These are phyloP conservation scores for Glonium stellatum DNA, from an alignment of 495 filamentous ascomycete genomes.

Conservation along the genomic window DNA sequence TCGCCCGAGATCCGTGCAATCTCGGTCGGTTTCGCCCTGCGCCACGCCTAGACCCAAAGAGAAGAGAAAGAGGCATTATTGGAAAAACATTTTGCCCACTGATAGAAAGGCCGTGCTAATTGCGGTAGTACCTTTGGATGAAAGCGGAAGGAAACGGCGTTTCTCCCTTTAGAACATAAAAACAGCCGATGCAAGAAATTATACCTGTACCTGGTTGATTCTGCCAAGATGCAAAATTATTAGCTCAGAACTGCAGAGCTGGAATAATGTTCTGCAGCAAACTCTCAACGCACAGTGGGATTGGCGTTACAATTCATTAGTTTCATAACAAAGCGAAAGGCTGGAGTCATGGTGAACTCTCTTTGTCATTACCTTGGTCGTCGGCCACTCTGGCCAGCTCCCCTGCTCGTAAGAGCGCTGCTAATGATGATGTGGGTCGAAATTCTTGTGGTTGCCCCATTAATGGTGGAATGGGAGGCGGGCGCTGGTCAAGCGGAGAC, in stretches of 20 bases:
- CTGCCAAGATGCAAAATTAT: background rate
- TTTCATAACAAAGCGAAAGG: background rate
- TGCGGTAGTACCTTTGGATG: no score
- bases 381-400: conserved; percentile 25
- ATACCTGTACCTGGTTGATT: conserved; percentile 18
- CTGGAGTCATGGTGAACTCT: background rate
- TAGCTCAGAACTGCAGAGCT: background rate
- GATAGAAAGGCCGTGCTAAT: no score
- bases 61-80: background rate
- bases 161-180: background rate
- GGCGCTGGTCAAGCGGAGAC: conserved; percentile 19
- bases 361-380: conserved; percentile 3
- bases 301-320: background rate
- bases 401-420: conserved; percentile 23
- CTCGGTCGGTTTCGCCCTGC: background rate
- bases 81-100: no score
- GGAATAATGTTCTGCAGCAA: background rate
- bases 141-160: background rate
- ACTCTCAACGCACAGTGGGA: no score
- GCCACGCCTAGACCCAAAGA: background rate
- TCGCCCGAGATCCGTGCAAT: background rate
- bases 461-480: conserved; percentile 4
- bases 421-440: conserved; percentile 13
- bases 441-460: conserved; percentile 10
- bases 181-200: background rate